A percentile compares a stretch with the other conserved stretches of the same genome.
Evolutionary conservation across 2,329 filamentous ascomycete genomes (phyloP).

Genomic region (Microdochium nivale): DNA sequence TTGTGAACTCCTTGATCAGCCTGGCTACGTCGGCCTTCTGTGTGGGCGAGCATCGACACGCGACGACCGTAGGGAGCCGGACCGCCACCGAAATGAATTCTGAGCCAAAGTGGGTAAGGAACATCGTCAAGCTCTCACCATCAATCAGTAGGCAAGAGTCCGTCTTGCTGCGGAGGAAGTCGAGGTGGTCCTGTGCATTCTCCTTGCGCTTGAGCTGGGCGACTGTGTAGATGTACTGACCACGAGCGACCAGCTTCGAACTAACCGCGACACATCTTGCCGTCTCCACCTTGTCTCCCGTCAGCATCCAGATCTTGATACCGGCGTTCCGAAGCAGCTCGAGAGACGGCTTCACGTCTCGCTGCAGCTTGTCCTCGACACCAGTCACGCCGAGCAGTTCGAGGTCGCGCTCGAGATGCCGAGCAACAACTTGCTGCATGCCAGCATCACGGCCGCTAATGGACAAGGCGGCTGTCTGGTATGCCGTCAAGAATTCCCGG

Average conservation of each 20-base stretch:
- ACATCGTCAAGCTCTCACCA: constrained; percentile 78
- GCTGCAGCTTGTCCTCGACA: constrained; percentile 93
- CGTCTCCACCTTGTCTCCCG: constrained; percentile 96
- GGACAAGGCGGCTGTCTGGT: constrained; percentile 72
- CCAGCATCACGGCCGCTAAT: constrained; percentile 72
- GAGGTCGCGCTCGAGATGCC: constrained; percentile 77
- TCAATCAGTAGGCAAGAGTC: constrained; percentile 88
- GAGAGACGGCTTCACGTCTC: constrained; percentile 88
- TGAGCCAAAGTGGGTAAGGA: constrained; percentile 72
- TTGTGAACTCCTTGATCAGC: constrained; percentile 83
- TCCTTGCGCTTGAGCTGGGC: constrained; percentile 77
- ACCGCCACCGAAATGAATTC: constrained; percentile 88
- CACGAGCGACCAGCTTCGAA: constrained; percentile 85
- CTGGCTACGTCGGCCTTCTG: constrained; percentile 93
- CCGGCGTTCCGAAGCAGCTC: constrained; percentile 94
- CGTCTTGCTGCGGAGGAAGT: constrained; percentile 80
- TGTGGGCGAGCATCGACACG: constrained; percentile 91
- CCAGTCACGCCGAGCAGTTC: constrained; percentile 96
- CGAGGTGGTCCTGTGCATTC: constrained; percentile 77
- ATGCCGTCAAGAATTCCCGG: constrained; percentile 64
- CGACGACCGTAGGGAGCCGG: constrained; percentile 81
- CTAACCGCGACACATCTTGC: constrained; percentile 93
- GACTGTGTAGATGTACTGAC: constrained; percentile 94
- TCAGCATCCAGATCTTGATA: constrained; percentile 99
- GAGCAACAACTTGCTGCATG: constrained; percentile 71